Percentiles rank a stretch among this genome's conserved stretches.
phyloP scores from a whole-genome alignment of 2,329 filamentous ascomycete species.

The Stemphylium lycopersici region DNA sequence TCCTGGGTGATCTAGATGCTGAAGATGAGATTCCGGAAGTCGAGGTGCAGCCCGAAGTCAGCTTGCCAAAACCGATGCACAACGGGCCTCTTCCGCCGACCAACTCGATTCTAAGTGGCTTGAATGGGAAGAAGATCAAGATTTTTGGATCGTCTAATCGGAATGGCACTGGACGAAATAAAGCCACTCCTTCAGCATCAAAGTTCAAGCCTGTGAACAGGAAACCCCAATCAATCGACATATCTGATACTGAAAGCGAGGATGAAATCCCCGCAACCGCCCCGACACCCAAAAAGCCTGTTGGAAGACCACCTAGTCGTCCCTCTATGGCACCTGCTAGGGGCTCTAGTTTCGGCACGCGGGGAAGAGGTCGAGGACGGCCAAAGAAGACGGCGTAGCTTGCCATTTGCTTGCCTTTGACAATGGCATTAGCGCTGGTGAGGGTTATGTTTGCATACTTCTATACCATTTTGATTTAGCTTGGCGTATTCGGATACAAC shows the following conservation, averaged over 20 bases:
- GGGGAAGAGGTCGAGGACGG: neutral
- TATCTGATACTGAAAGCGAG: slow-evolving; percentile 40
- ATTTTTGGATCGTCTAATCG: slow-evolving; percentile 36
- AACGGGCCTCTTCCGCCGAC: slow-evolving; percentile 25
- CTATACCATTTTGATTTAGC: neutral
- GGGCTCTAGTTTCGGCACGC: slow-evolving; percentile 27
- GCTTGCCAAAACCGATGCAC: slow-evolving; percentile 9
- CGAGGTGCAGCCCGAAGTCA: slow-evolving; percentile 6
- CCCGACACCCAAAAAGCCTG: slow-evolving; percentile 24
- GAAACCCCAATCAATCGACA: slow-evolving; percentile 22
- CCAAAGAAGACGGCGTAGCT: slow-evolving; percentile 30
- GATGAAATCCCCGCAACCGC: slow-evolving; percentile 43
- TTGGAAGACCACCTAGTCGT: slow-evolving; percentile 26
- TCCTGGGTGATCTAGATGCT: slow-evolving; percentile 34
- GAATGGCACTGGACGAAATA: slow-evolving; percentile 8
- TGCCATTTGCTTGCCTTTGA: neutral
- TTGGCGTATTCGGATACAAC: neutral
- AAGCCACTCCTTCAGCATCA: slow-evolving; percentile 1
- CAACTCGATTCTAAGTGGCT: slow-evolving; percentile 39
- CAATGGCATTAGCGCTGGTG: neutral
- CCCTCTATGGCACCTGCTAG: slow-evolving; percentile 32
- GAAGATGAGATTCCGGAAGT: slow-evolving; percentile 23
- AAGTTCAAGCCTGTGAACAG: slow-evolving; percentile 30
- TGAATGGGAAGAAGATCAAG: slow-evolving; percentile 46
- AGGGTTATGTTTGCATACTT: neutral